phyloP scores from a whole-genome alignment of 1,284 basidiomycete genomes.

The Paramarasmius palmivorus region DNA sequence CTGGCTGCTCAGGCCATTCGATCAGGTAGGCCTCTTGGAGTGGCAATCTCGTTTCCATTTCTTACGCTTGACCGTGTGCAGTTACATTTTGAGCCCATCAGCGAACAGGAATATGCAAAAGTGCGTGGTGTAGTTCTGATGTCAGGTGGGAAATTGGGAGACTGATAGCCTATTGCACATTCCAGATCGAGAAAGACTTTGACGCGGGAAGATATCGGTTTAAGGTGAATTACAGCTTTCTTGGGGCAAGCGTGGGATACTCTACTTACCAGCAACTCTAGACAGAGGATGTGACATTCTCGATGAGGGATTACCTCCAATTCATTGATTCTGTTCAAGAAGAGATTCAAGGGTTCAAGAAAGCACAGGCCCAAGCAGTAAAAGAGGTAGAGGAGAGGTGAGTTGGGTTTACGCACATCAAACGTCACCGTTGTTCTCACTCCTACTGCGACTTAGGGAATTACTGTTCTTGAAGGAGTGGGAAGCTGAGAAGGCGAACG shows the following conservation, averaged over 20 bases:
- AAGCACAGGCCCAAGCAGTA: slow-evolving; percentile 35
- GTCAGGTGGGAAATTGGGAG: background rate
- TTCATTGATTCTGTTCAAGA: slow-evolving; percentile 44
- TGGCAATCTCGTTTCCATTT: background rate
- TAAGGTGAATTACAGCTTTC: slow-evolving; percentile 35
- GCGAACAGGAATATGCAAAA: slow-evolving; percentile 46
- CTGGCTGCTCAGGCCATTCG: slow-evolving; percentile 66
- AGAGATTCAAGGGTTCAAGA: slow-evolving; percentile 46
- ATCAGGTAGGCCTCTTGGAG: slow-evolving; percentile 44
- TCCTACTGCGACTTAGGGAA: background rate
- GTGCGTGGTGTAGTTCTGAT: slow-evolving; percentile 27
- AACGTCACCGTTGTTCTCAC: slow-evolving; percentile 11
- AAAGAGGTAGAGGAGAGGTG: slow-evolving; percentile 42
- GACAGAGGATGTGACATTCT: slow-evolving; percentile 53
- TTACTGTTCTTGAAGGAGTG: slow-evolving; percentile 30
- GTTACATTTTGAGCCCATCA: slow-evolving; percentile 48
- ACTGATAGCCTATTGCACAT: slow-evolving; percentile 7
- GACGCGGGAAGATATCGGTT: slow-evolving; percentile 63
- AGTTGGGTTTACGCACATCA: background rate
- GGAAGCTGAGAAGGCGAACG: slow-evolving; percentile 22
- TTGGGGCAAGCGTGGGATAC: background rate
- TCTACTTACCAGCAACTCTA: slow-evolving; percentile 19
- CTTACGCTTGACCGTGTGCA: slow-evolving; percentile 18
- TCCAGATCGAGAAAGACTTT: slow-evolving; percentile 55
- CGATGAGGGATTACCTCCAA: slow-evolving; percentile 49